phyloP scores from a whole-genome alignment of 441 rosid genomes.

The Theobroma grandiflorum region DNA sequence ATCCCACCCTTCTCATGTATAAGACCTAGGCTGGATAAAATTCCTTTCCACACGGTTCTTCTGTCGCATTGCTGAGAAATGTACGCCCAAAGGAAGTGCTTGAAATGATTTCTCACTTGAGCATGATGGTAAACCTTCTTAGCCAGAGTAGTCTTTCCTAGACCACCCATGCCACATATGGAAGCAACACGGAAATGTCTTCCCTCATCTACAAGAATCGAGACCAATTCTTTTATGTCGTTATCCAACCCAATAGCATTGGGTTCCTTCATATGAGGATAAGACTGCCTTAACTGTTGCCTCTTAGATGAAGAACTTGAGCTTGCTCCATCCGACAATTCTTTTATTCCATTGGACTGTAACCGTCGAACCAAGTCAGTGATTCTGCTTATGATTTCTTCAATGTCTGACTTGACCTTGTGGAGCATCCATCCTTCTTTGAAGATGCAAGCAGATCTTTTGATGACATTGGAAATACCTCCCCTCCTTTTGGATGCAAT shows the following conservation, averaged over 20 bases:
- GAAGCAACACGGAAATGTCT: conserved; percentile 28
- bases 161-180: conserved; percentile 45
- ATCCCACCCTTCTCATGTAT: conserved; percentile 22
- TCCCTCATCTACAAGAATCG: conserved; percentile 20
- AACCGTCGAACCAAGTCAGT: conserved; percentile 27
- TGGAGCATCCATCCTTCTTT: conserved; percentile 16
- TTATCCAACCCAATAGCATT: conserved; percentile 38
- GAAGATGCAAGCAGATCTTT: conserved; percentile 19
- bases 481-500: conserved; percentile 15
- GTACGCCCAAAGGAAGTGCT: conserved; percentile 40
- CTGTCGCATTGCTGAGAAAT: conserved; percentile 39
- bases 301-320: conserved; percentile 15
- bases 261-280: conserved; percentile 35
- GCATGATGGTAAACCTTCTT: conserved; percentile 34
- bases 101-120: conserved; percentile 34
- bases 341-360: conserved; percentile 32
- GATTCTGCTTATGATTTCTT: conserved; percentile 29
- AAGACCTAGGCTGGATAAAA: conserved; percentile 26
- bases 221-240: conserved; percentile 32
- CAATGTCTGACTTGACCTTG: conserved; percentile 25
- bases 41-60: conserved; percentile 37
- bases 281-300: conserved; percentile 33
- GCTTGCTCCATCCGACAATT: not conserved
- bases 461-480: conserved; percentile 3
- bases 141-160: conserved; percentile 46